Conservation (phyloP, 306 rosid species). For the Boehmeria nivea region DNA sequence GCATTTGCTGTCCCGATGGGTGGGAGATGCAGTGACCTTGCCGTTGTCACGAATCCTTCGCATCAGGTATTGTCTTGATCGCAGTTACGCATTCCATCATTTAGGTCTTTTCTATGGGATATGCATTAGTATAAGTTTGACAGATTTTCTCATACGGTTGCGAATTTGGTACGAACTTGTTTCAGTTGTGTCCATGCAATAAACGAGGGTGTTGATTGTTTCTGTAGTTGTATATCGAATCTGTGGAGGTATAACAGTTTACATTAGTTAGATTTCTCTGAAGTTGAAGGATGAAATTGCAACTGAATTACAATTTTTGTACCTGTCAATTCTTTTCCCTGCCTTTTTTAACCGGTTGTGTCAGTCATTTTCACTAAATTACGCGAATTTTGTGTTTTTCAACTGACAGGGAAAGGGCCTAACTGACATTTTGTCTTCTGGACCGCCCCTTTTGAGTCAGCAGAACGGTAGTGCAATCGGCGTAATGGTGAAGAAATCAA, state of each 20-base stretch:
- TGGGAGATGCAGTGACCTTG: constrained; percentile 77
- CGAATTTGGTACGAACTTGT: too few species aligned
- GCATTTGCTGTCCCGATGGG: constrained; percentile 64
- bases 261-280: too few species aligned
- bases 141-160: too few species aligned
- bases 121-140: too few species aligned
- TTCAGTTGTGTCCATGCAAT: too few species aligned
- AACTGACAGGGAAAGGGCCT: constrained; percentile 62
- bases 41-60: constrained; percentile 43
- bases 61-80: constrained; percentile 39
- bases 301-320: too few species aligned
- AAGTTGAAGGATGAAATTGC: too few species aligned
- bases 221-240: too few species aligned
- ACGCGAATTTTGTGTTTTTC: not conserved
- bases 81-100: too few species aligned
- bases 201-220: too few species aligned
- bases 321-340: not conserved
- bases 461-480: constrained; percentile 67
- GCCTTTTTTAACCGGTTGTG: not conserved
- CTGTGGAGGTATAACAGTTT: too few species aligned
- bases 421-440: constrained; percentile 53
- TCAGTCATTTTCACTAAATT: not conserved
- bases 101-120: too few species aligned
- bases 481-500: constrained; percentile 63
- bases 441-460: constrained; percentile 73